A percentile compares a stretch with the other conserved stretches of the same genome.
Conservation (phyloP, 768 basidiomycete species). For the Guyanaporus albipodus region DNA sequence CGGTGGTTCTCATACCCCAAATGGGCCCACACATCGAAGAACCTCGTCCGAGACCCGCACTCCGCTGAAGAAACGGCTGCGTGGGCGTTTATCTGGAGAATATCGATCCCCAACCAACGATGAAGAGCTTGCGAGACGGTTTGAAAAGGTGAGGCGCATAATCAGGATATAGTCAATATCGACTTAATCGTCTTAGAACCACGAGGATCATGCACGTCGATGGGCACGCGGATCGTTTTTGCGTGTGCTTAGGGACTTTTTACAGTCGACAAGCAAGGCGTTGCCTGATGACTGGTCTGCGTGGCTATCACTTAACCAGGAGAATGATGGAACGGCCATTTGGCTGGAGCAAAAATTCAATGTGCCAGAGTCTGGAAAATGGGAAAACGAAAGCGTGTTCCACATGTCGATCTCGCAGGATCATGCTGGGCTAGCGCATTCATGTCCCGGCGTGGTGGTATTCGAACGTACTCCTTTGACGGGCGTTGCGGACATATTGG, state of each 20-base stretch:
- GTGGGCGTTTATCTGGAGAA: slow-evolving; percentile 37
- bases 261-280: slow-evolving; percentile 32
- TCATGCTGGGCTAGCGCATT: slow-evolving; percentile 13
- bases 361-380: slow-evolving; percentile 58
- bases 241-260: slow-evolving; percentile 31
- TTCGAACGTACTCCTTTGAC: slow-evolving; percentile 71
- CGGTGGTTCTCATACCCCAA: slow-evolving; percentile 5
- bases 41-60: slow-evolving; percentile 20
- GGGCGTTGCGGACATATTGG: slow-evolving; percentile 59
- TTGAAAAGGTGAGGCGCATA: slow-evolving; percentile 54
- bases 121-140: slow-evolving; percentile 58
- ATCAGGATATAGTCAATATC: background rate
- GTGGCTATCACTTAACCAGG: slow-evolving; percentile 75
- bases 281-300: slow-evolving; percentile 48
- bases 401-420: slow-evolving; percentile 45
- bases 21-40: slow-evolving; percentile 21
- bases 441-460: slow-evolving; percentile 63
- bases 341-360: slow-evolving; percentile 79
- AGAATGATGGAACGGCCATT: slow-evolving; percentile 71
- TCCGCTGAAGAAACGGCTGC: slow-evolving; percentile 28
- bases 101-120: slow-evolving; percentile 57
- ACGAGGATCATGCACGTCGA: slow-evolving; percentile 63
- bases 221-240: slow-evolving; percentile 78
- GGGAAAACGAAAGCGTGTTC: slow-evolving; percentile 58
- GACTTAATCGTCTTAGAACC: slow-evolving; percentile 47